Conservation (phyloP, 2,329 filamentous ascomycete genomes). For the Stemphylium lycopersici region DNA sequence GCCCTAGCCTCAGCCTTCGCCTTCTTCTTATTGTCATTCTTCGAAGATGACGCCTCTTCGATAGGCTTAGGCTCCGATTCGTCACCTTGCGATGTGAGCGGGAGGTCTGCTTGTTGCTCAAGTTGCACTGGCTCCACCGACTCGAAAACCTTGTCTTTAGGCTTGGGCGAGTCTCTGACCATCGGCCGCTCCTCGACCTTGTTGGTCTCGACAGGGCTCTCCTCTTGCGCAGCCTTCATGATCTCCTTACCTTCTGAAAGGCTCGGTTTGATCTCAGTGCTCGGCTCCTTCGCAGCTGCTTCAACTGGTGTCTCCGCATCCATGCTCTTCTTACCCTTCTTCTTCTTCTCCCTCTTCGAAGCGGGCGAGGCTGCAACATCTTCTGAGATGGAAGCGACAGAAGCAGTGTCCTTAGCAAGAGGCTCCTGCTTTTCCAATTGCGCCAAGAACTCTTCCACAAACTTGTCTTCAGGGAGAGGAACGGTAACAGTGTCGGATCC, state of each 20-base stretch:
- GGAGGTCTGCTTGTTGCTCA: neutral
- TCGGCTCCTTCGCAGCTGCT: neutral
- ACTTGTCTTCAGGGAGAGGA: constrained; percentile 5
- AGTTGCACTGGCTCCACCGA: neutral
- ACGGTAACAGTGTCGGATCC: constrained; percentile 2
- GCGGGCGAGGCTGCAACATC: neutral
- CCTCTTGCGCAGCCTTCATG: neutral
- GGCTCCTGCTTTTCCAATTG: neutral
- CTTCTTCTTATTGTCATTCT: constrained; percentile 39
- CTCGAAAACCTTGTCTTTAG: neutral
- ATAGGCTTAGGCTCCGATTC: no score
- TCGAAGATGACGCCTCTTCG: constrained; percentile 10
- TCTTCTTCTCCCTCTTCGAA: neutral
- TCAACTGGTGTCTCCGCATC: constrained; percentile 15
- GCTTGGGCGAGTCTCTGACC: no score
- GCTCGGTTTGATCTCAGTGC: no score
- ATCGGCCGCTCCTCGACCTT: no score
- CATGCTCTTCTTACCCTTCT: constrained; percentile 20
- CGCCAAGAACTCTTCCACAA: constrained; percentile 1
- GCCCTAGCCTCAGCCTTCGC: constrained; percentile 17
- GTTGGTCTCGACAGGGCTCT: neutral
- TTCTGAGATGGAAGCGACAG: constrained; percentile 1
- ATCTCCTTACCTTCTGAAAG: neutral
- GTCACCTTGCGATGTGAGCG: no score
- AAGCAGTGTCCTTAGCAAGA: neutral